Conservation (phyloP, 129 eudicot genomes). For the Chrysanthemum lavandulifolium region DNA sequence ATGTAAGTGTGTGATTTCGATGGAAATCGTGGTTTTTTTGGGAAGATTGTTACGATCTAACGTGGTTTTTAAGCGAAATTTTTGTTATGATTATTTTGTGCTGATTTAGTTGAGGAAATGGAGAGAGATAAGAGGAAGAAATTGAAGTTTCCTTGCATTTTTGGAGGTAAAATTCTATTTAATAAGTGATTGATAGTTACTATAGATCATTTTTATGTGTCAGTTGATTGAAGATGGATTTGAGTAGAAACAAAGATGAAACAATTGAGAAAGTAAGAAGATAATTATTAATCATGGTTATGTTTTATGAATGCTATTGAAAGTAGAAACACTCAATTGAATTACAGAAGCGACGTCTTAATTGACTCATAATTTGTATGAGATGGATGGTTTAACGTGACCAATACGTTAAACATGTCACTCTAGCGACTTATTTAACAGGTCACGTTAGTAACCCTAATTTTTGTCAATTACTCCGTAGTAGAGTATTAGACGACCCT, state of each 20-base stretch:
- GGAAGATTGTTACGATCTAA: too few relatives aligned
- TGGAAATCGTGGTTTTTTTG: not conserved
- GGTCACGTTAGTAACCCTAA: too few relatives aligned
- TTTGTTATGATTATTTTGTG: not conserved
- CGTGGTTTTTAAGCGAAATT: not conserved
- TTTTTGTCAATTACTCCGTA: too few relatives aligned
- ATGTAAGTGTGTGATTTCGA: slow-evolving; percentile 5
- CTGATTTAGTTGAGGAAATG: slow-evolving; percentile 17
- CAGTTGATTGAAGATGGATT: slow-evolving; percentile 12
- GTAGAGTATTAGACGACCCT: too few relatives aligned
- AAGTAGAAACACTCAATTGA: not conserved
- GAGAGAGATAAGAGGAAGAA: slow-evolving; percentile 30
- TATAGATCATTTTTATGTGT: slow-evolving; percentile 8
- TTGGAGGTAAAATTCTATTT: slow-evolving; percentile 27
- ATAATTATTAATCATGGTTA: not conserved
- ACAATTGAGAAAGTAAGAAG: not conserved
- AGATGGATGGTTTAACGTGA: too few relatives aligned
- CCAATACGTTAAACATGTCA: too few relatives aligned
- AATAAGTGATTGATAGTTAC: not conserved
- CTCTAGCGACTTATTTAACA: too few relatives aligned
- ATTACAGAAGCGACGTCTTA: too few relatives aligned
- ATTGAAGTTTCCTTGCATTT: slow-evolving; percentile 34
- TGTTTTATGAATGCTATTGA: slow-evolving; percentile 17
- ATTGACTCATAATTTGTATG: too few relatives aligned
- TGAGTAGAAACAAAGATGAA: slow-evolving; percentile 7